Evolutionary conservation across 1,284 basidiomycete species (phyloP), one percentile per base, ranked within the genome.

Genomic region (Testicularia cyperi): DNA sequence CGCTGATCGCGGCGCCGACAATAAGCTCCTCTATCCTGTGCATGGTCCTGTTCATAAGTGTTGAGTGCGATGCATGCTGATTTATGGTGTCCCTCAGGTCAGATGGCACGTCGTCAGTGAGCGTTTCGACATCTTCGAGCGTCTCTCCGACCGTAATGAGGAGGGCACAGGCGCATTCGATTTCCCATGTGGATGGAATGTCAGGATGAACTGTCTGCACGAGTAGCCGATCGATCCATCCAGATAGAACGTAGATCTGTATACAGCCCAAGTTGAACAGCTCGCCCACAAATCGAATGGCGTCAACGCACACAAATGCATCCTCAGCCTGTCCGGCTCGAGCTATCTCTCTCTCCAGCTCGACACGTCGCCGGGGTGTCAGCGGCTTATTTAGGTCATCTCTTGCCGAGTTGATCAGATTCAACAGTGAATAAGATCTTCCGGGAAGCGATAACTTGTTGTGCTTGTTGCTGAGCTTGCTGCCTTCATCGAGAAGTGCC

Each of bases 221-320:
- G n/a, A 71, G 51, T 15, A 70, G 57, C 21, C 68, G 64, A n/a
- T 62, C 43, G 14, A 71, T 42, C 68, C 68, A 71, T 5, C 33
- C 34, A 1, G 23, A n/a, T 4, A 61, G 20, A 13, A 47, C 31
- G 3, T 14, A 8, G 2, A 32, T 16, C n/a, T 15, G 24, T 24
- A 46, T n/a, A 15, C 16, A 18, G 8, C 26, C 24, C 8, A 35
- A 18, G 12, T n/a, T 20, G 26, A 53, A 58, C 22, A 70, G 41
- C 41, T 66, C 49, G 29, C 61, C 61, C 14, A 64, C 23, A 18
- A 54, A 51, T 19, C 49, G 30, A 23, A 64, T 40, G 27, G 44
- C 43, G 9, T 51, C 30, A 18, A 49, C 38, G 22, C 30, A 19
- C 8, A 45, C 43, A 22, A 64, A 64, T 10, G 23, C 33, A 20